Evolutionary conservation across 2,329 filamentous ascomycete genomes (phyloP), one percentile per base, ranked within the genome.

Genomic region (Pleomassaria siparia): DNA sequence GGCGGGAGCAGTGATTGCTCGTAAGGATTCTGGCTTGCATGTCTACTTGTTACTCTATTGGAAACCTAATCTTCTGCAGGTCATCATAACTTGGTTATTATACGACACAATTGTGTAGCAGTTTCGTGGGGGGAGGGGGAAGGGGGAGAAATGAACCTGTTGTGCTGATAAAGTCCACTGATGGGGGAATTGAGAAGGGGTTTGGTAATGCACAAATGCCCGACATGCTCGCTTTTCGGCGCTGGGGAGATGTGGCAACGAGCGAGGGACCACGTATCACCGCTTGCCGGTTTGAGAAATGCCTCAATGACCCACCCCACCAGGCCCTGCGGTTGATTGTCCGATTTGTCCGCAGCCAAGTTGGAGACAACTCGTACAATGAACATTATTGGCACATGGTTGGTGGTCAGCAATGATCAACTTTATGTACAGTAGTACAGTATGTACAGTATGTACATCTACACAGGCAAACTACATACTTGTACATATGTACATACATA

Each of bases 11-110:
- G 22, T 43, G 40, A 45, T 47, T 37, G 35, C 44, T 53, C 37
- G 43, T 46, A 40, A 43, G 36, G 37, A 20, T 47, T 22, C 35
- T 37, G 35, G 20, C 35, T 37, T 24, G 2, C 35, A 11, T n/a
- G 28, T 55, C 30, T 18, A 33, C 13, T n/a, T 25, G 15, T 8
- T 21, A 33, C 41, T 44, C 21, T 55, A 59, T 59, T 53, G 52
- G 40, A 59, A 56, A 60, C 55, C 33, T 45, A 51, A 52, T 52
- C 50, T 44, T 46, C 42, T 22, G 39, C 49, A 30, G 43, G 8
- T 45, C 40, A 43, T 46, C 21, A 45, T 43, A 40, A 44, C 44
- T 43, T 40, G 26, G 42, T 49, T 46, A n/a, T n/a, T n/a, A n/a
- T n/a, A 49, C 47, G 43, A 41, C 10, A 11, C 10, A 15, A 3